Evolutionary conservation across 805 yeast genomes (phyloP), one percentile per base, ranked within the genome.

Genomic region (Ogataea ganodermae): DNA sequence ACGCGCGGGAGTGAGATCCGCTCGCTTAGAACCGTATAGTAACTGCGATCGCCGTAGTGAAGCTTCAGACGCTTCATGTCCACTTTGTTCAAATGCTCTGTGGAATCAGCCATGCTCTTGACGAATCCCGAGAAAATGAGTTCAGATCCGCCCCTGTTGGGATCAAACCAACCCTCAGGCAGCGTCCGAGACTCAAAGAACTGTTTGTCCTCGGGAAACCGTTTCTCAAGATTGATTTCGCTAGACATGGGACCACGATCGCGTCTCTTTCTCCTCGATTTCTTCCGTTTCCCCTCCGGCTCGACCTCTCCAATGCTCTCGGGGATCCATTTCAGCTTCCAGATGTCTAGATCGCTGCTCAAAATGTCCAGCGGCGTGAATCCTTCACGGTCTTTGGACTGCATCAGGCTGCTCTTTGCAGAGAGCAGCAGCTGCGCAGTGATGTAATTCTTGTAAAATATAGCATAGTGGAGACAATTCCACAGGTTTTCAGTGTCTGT

Each of bases 401-500:
- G 73, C 26, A 84, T 60, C 8, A 82, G 61, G 1, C 66, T 58
- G 27, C 45, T 49, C 2, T 49, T 39, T 2, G 53, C 31, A 3
- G 57, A 46, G 8, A 79, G 45, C 8, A 81, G 53, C 6, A 66
- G 63, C 44, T 72, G 75, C 8, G 84, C 81, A 59, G 85, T 76
- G 16, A 75, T 59, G 35, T 84, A 66, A 45, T 84, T 72, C 27
- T 81, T 86, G 51, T 77, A 68, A 53, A 72, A 79, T 12, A 86
- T 68, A 3, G 89, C 80, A 50, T 81, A 78, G 63, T 91, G 97
- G 23, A 91, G 70, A 21, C 89, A 80, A 35, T 87, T 86, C 85
- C 95, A 90, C 1, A 89, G 86, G 60, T 80, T 88, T 64, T 90
- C 97, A 44, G 70, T 70, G 63, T 91, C 97, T 2, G 71, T 66